Evolutionary conservation across 805 yeast species (phyloP), one percentile per base, ranked within the genome.

Genomic region (Pichia phayaonensis): DNA sequence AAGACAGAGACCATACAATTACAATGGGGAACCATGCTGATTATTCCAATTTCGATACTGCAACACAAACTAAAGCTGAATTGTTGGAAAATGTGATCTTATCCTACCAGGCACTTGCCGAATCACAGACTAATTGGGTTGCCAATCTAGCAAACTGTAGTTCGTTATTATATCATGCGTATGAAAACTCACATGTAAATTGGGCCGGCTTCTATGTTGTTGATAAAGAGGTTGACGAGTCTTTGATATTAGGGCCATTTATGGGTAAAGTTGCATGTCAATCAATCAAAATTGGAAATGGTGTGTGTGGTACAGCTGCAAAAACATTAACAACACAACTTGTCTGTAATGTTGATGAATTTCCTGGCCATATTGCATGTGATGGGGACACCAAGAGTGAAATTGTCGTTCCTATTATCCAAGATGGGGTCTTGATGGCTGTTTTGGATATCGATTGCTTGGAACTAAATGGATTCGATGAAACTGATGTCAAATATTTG

Each of bases 211-310:
- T 94, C 64, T 92, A 92, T 60, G 79, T 86, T 1, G 57, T 73
- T 18, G 74, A 79, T 48, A 65, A 71, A 3, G 60, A 63, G 13
- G 64, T 61, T 24, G 45, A 58, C 1, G 44, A 63, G 1, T 80
- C 76, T 59, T 71, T 94, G 47, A 74, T 87, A 22, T 71, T 92
- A 39, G 99, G 95, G 0, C 99, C 99, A 15, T 92, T 92, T 66
- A 95, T 88, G 66, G 99, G 99, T 5, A 89, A 89, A 65, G 97
- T 92, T 3, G 98, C 98, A 0, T 92, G 99, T 61, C 98, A 94
- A 66, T 69, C 70, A 26, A 94, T 92, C 51, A 61, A 70, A 50
- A 70, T 84, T 47, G 97, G 96, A 5, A 74, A 70, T 52, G 99
- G 99, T 15, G 98, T 92, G 0, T 94, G 98, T 69, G 98, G 99